Percentiles rank a stretch among this genome's conserved stretches.
Conservation (phyloP, 2,329 filamentous ascomycete genomes). For the Fusarium transvaalense region DNA sequence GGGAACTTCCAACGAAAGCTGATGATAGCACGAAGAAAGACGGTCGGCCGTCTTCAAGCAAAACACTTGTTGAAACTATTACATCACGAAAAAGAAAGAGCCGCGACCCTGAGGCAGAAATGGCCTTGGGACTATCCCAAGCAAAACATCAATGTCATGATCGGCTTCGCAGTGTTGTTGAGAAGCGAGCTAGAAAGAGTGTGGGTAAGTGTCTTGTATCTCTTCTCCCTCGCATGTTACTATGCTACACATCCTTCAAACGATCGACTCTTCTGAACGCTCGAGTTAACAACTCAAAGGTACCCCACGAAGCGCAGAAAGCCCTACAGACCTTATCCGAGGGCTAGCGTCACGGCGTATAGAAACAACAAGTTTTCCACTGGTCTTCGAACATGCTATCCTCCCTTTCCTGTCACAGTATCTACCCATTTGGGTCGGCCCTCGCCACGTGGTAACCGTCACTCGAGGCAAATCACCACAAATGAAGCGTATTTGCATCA, state of each 20-base stretch:
- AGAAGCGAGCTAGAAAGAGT: conserved; percentile 52
- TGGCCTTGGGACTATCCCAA: background rate
- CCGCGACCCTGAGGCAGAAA: conserved; percentile 7
- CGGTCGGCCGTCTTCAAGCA: background rate
- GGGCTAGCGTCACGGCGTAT: conserved; percentile 48
- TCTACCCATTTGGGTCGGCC: conserved; percentile 58
- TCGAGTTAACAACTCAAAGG: conserved; percentile 33
- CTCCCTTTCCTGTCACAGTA: conserved; percentile 59
- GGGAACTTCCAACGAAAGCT: conserved; percentile 40
- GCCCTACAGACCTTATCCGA: conserved; percentile 49
- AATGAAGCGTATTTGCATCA: conserved; percentile 57
- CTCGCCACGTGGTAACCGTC: conserved; percentile 56
- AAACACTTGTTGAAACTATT: conserved; percentile 17
- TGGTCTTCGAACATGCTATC: conserved; percentile 59
- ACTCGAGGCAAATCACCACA: conserved; percentile 53
- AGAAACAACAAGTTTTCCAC: conserved; percentile 55
- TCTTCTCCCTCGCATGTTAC: background rate
- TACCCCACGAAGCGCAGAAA: conserved; percentile 50
- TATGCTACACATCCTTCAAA: background rate
- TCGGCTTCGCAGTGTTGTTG: conserved; percentile 52
- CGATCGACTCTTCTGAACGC: background rate
- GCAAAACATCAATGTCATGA: conserved; percentile 55
- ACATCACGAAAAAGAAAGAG: conserved; percentile 28
- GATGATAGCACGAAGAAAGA: background rate
- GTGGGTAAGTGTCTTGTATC: conserved; percentile 39